Base-by-base conservation (phyloP, 805 yeast species). In the Zygosaccharomyces lentus region DNA sequence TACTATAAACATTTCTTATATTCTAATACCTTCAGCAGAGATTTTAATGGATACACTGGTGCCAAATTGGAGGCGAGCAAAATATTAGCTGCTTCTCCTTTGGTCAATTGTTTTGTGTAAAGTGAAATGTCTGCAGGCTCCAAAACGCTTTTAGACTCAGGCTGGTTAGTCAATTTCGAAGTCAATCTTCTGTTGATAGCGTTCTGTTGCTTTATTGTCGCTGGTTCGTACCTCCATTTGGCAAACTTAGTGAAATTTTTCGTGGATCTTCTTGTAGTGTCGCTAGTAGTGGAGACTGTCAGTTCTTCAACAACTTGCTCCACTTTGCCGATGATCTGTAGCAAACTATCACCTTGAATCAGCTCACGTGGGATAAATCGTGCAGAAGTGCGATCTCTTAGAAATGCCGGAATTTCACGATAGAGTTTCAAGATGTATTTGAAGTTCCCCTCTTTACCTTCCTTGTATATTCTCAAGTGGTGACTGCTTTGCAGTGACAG, bases 211-310 rank as follows among this genome's bases (percentile, higher is more conserved):
- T 55, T 64, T 2, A 44, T 32, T 2, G 71, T 50, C 0, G 71
- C 62, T 2, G 55, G 48, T 0, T 48, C 45, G 2, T 32, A 32
- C 47, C 73, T 60, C 73, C 73, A 69, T 15, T 46, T 49, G 9
- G 70, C 62, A 45, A 43, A 60, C 37, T 60, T 65, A 12, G 66
- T 54, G 2, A 51, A 49, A 30, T 51, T 51, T 21, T 41, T 46
- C 19, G 24, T 15, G 17, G 29, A 13, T 27, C 34, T 41, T 15
- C 21, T 35, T 13, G 35, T 35, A 10, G 48, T n/a, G 12, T 45
- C 19, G 2, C 30, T 32, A 9, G 51, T 47, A 5, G 32, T 39
- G 7, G 48, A 43, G 1, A 45, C 41, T 9, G 57, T 34, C 6
- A 54, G 15, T 25, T 52, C 43, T 9, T 47, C 35, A 0, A 67